Evolutionary conservation across 768 basidiomycete genomes (phyloP).

Genomic region (Panaeolus papilionaceus): DNA sequence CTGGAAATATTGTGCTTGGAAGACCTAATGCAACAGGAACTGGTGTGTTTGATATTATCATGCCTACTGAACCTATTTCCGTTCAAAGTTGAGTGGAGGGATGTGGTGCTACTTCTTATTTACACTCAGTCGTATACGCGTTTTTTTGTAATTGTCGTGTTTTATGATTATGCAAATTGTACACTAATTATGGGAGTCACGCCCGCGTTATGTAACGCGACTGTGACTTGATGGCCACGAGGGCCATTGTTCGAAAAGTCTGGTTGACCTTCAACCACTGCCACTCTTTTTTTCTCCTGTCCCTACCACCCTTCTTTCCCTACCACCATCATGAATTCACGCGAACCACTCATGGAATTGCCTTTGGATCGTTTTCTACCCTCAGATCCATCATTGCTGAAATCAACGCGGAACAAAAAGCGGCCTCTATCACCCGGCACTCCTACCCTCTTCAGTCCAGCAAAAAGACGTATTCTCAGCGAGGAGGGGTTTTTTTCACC

Average conservation of each 20-base stretch:
- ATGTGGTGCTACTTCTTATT: constrained; percentile 9
- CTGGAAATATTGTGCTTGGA: constrained; percentile 91
- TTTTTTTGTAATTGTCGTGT: constrained; percentile 26
- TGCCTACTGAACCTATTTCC: constrained; percentile 44
- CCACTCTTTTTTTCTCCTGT: constrained; percentile 21
- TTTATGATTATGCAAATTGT: constrained; percentile 25
- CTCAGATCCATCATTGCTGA: constrained; percentile 29
- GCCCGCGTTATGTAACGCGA: constrained; percentile 42
- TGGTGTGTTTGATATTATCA: constrained; percentile 89
- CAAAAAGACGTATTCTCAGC: constrained; percentile 71
- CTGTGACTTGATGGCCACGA: constrained; percentile 36
- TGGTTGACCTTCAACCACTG: constrained; percentile 23
- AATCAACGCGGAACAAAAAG: constrained; percentile 53
- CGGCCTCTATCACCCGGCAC: constrained; percentile 66
- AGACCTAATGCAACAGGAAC: constrained; percentile 92
- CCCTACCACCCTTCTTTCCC: constrained; percentile 22
- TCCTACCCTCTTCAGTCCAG: constrained; percentile 58
- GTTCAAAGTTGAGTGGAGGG: constrained; percentile 2
- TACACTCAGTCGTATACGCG: constrained; percentile 16
- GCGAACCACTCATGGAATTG: constrained; percentile 66
- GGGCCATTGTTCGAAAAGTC: constrained; percentile 32
- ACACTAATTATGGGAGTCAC: constrained; percentile 22
- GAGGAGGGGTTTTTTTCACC: constrained; percentile 55
- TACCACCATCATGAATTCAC: constrained; percentile 39
- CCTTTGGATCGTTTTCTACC: constrained; percentile 62